Evolutionary conservation across 495 filamentous ascomycete species (phyloP).

Genomic region (Hypoxylon subgilvum): DNA sequence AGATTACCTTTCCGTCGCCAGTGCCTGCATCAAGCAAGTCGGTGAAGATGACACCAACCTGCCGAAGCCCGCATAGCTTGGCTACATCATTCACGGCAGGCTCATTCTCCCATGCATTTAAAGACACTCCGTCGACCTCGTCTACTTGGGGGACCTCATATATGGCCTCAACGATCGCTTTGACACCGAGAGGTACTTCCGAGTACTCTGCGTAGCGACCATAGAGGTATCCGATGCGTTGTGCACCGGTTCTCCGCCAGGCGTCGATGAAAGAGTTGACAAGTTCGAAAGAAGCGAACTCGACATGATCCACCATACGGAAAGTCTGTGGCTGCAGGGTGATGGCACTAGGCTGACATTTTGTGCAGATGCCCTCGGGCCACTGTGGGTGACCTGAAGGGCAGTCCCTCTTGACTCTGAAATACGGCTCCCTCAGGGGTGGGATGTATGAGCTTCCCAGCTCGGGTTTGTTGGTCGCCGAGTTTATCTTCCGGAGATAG

Average conservation of each 20-base stretch:
- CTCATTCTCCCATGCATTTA: constrained; percentile 89
- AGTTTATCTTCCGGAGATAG: constrained; percentile 91
- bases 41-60: constrained; percentile 94
- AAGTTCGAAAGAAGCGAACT: constrained; percentile 81
- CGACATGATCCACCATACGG: constrained; percentile 98
- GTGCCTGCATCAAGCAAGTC: constrained; percentile 84
- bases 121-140: constrained; percentile 88
- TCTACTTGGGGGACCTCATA: constrained; percentile 93
- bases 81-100: constrained; percentile 82
- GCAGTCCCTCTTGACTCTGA: constrained; percentile 84
- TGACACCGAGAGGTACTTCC: constrained; percentile 90
- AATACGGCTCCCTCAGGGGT: constrained; percentile 91
- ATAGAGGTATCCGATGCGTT: constrained; percentile 89
- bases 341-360: constrained; percentile 97
- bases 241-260: constrained; percentile 80
- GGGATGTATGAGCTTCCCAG: constrained; percentile 92
- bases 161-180: constrained; percentile 96
- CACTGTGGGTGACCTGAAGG: constrained; percentile 91
- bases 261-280: constrained; percentile 89
- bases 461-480: constrained; percentile 94
- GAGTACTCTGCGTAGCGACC: constrained; percentile 90
- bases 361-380: constrained; percentile 98
- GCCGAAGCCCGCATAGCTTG: constrained; percentile 81
- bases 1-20: constrained; percentile 82
- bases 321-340: constrained; percentile 91